Conservation (phyloP, 345 rosid genomes). For the Syzygium aqueum region DNA sequence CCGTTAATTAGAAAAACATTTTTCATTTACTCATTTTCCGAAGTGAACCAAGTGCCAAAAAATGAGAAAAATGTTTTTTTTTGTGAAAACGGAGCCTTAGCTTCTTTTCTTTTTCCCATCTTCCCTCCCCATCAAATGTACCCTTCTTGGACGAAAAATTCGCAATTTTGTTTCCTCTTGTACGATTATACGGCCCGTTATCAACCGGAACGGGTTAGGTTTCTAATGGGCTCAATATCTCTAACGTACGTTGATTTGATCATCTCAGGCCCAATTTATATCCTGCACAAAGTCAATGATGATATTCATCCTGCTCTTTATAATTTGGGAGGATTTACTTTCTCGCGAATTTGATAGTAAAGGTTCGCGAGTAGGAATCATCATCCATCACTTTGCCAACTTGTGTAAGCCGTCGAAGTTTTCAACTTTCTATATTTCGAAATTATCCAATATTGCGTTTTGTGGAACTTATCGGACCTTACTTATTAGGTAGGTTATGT, state of each 20-base stretch:
- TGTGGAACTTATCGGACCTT: neutral
- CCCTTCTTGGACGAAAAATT: neutral
- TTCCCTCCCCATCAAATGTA: neutral
- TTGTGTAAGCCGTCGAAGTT: neutral
- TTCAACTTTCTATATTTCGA: neutral
- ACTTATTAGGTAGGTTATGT: neutral
- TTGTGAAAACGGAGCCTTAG: too few relatives aligned
- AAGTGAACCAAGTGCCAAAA: too few relatives aligned
- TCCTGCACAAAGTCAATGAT: neutral
- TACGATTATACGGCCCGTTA: neutral
- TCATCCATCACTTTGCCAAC: neutral
- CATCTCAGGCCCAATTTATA: neutral
- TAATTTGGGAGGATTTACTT: neutral
- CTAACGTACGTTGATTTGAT: neutral
- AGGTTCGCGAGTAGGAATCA: neutral
- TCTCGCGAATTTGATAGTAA: neutral
- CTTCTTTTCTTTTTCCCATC: neutral
- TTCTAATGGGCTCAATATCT: neutral
- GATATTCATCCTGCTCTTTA: neutral
- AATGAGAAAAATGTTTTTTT: too few relatives aligned
- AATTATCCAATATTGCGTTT: too few relatives aligned
- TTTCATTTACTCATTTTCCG: too few relatives aligned
- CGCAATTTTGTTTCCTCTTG: neutral
- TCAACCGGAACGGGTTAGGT: neutral
- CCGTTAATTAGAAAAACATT: too few relatives aligned